Conservation (phyloP, 257 asterid genomes). For the Forsythia viridissima region DNA sequence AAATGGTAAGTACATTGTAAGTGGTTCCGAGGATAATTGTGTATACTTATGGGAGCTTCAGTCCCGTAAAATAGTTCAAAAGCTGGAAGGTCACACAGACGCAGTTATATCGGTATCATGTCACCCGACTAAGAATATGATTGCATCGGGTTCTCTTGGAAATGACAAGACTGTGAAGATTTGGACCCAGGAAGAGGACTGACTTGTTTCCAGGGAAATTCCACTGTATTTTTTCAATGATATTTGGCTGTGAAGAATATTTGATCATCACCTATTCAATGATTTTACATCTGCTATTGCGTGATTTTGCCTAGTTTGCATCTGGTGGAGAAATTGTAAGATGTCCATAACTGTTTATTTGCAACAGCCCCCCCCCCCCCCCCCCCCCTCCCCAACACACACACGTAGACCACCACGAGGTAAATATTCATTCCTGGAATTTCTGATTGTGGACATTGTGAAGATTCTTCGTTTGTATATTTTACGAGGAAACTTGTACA, state of each 20-base stretch:
- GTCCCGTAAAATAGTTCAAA: slow-evolving; percentile 80
- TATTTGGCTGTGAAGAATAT: neutral
- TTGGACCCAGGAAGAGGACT: slow-evolving; percentile 74
- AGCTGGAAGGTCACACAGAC: slow-evolving; percentile 92
- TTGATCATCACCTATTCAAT: neutral
- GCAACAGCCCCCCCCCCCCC: too few relatives aligned
- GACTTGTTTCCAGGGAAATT: slow-evolving; percentile 11
- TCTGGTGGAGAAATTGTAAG: too few relatives aligned
- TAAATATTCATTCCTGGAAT: neutral
- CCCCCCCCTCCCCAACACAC: too few relatives aligned
- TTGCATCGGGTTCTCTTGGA: slow-evolving; percentile 87
- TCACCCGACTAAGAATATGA: slow-evolving; percentile 77
- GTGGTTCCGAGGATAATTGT: slow-evolving; percentile 89
- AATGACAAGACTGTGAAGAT: slow-evolving; percentile 74
- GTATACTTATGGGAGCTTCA: slow-evolving; percentile 94
- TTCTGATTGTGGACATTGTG: neutral
- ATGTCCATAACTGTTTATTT: too few relatives aligned
- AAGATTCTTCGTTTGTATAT: neutral
- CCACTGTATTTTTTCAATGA: too few relatives aligned
- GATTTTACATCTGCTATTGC: neutral
- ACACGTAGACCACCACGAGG: neutral
- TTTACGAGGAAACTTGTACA: too few relatives aligned
- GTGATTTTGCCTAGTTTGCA: neutral
- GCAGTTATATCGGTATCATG: slow-evolving; percentile 76
- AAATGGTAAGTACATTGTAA: slow-evolving; percentile 83